Conservation (phyloP, 345 rosid genomes). For the Sisymbrium irio region DNA sequence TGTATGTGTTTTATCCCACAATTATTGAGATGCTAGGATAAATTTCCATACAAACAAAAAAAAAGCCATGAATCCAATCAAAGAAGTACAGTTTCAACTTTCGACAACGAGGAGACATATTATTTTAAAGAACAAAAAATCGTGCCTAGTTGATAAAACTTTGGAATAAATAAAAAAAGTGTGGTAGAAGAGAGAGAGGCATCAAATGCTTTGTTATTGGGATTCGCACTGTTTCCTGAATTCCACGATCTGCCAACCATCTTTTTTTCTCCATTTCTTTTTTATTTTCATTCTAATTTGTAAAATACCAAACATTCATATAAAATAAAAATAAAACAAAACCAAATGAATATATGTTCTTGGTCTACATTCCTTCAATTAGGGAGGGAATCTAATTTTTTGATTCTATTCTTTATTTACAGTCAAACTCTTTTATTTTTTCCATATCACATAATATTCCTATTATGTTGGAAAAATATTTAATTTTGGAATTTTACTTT, state of each 20-base stretch:
- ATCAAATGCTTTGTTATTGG: constrained; percentile 68
- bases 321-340: neutral
- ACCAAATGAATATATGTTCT: constrained; percentile 16
- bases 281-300: neutral
- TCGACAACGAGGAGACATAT: constrained; percentile 20
- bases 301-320: neutral
- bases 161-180: constrained; percentile 21
- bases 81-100: neutral
- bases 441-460: neutral
- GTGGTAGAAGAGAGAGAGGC: constrained; percentile 44
- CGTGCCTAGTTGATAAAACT: constrained; percentile 21
- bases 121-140: neutral
- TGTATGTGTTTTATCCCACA: neutral
- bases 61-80: neutral
- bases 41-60: neutral
- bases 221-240: constrained; percentile 69
- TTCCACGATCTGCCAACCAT: constrained; percentile 55
- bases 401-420: neutral
- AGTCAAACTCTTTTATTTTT: neutral
- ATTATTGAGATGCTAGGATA: constrained; percentile 9
- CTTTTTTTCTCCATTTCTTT: neutral
- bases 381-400: constrained; percentile 15
- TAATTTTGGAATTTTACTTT: neutral
- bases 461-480: neutral
- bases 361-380: constrained; percentile 8